Conservation (phyloP, 495 filamentous ascomycete species). For the Pyrenopolyporus hunteri region DNA sequence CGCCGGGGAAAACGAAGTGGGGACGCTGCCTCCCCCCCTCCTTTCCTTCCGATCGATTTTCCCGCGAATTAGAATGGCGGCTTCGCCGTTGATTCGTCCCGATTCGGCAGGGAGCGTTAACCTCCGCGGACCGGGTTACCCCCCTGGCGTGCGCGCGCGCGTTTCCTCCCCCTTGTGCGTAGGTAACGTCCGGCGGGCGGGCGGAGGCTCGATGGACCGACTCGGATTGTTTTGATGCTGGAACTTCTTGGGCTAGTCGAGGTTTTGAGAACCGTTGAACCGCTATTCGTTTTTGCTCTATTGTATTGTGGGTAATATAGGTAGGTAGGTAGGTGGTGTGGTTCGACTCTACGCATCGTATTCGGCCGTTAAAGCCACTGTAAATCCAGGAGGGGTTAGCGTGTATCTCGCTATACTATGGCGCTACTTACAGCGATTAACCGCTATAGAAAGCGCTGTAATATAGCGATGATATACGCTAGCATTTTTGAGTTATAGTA, state of each 20-base stretch:
- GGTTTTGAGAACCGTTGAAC: background rate
- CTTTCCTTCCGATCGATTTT: constrained; percentile 3
- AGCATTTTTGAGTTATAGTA: too few relatives aligned
- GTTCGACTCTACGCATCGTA: too few relatives aligned
- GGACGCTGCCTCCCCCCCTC: background rate
- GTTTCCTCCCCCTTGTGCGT: constrained; percentile 10
- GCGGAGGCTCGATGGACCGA: constrained; percentile 5
- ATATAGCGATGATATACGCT: too few relatives aligned
- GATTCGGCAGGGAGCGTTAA: constrained; percentile 31
- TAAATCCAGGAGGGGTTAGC: too few relatives aligned
- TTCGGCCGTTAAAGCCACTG: too few relatives aligned
- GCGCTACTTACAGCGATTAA: too few relatives aligned
- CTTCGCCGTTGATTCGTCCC: constrained; percentile 10
- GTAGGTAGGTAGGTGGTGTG: too few relatives aligned
- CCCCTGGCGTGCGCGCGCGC: too few relatives aligned
- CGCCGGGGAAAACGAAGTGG: constrained; percentile 8
- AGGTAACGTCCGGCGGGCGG: constrained; percentile 4
- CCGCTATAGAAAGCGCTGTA: too few relatives aligned
- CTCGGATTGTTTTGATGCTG: background rate
- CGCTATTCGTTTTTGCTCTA: too few relatives aligned
- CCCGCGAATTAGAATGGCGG: constrained; percentile 24
- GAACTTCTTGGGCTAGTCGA: background rate
- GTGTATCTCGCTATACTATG: too few relatives aligned
- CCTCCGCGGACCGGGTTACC: constrained; percentile 20
- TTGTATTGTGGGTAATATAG: too few relatives aligned